These are phyloP conservation scores for Yamadazyma dendronema DNA, from an alignment of 1,139 yeast species.

Conservation along the genomic window DNA sequence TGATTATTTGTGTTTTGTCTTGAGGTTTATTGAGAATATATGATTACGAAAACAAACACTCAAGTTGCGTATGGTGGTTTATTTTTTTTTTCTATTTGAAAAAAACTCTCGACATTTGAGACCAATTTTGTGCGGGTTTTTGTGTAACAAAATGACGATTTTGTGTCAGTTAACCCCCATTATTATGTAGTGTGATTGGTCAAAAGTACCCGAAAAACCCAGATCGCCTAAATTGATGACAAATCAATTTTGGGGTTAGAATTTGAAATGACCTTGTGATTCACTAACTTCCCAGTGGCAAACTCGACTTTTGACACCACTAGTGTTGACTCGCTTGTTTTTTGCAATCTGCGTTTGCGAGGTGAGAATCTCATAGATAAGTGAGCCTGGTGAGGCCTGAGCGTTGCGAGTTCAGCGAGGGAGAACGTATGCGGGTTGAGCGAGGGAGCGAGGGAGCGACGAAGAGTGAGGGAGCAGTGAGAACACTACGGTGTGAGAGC, in stretches of 20 bases:
- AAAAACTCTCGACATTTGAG: conserved; percentile 4
- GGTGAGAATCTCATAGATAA: neutral
- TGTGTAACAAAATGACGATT: conserved; percentile 2
- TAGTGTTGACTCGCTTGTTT: neutral
- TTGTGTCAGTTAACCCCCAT: conserved; percentile 1
- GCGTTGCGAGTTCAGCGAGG: no score
- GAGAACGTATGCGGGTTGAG: no score
- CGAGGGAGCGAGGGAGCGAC: no score
- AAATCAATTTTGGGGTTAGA: neutral
- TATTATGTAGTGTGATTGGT: conserved; percentile 4
- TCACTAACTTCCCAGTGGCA: no score
- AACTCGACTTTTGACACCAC: neutral
- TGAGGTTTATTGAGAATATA: neutral
- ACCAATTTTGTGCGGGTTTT: conserved; percentile 1
- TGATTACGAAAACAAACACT: neutral
- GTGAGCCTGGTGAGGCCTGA: neutral
- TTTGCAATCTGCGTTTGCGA: neutral
- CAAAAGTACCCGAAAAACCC: neutral
- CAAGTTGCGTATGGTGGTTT: conserved; percentile 1
- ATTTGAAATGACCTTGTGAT: neutral
- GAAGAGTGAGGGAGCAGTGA: no score
- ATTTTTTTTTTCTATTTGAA: neutral
- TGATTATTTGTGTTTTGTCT: conserved; percentile 2
- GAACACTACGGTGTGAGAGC: no score
- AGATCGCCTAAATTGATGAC: neutral